Evolutionary conservation across 192 early-diverging fungal species (phyloP).

Genomic region (Backusella circina): DNA sequence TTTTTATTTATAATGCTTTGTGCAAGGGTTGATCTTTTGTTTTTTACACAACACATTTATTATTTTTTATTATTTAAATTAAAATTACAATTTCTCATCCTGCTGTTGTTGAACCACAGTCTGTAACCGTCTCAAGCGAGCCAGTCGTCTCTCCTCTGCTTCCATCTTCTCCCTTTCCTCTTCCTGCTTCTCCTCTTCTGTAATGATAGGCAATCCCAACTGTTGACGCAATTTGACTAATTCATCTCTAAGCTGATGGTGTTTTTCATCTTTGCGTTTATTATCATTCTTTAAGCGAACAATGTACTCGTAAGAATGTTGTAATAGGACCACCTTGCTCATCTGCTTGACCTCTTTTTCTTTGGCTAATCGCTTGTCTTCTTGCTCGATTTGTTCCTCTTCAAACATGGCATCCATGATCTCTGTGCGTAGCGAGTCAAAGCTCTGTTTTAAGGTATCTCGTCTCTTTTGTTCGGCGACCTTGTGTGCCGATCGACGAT

Average conservation of each 20-base stretch:
- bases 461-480: conserved; percentile 94
- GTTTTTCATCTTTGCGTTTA: conserved; percentile 32
- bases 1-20: too few species aligned
- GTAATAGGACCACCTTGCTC: conserved; percentile 81
- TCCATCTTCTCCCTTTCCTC: conserved; percentile 9
- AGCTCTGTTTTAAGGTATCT: conserved; percentile 88
- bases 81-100: not conserved
- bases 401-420: conserved; percentile 63
- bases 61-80: not conserved
- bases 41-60: not conserved
- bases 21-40: too few species aligned
- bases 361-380: conserved; percentile 8
- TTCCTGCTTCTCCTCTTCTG: conserved; percentile 21
- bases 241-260: conserved; percentile 24
- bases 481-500: conserved; percentile 84
- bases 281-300: conserved; percentile 43
- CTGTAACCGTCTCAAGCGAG: conserved; percentile 14
- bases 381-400: conserved; percentile 8
- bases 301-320: conserved; percentile 63
- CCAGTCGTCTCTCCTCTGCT: conserved; percentile 8
- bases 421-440: conserved; percentile 71
- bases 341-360: conserved; percentile 67
- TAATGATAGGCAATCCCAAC: conserved; percentile 22
- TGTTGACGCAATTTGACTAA: conserved; percentile 18
- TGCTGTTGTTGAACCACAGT: not conserved